Evolutionary conservation across 2,329 filamentous ascomycete species (phyloP), one percentile per base, ranked within the genome.

Genomic region (Beauveria brongniartii): DNA sequence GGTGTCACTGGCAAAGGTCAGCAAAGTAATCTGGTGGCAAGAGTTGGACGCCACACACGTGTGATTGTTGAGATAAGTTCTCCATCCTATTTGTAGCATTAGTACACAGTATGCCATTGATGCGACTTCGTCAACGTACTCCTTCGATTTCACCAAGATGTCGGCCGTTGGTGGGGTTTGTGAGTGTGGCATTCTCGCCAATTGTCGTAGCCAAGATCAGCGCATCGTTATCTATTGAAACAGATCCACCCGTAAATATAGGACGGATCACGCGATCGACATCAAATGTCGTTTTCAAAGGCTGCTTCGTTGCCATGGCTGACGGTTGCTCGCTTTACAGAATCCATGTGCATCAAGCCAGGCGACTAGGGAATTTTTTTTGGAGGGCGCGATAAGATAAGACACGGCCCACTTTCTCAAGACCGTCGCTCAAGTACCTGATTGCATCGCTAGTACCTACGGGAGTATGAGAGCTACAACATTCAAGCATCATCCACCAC

Each of bases 161-260:
- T 68, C 85, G 86, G 44, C 93, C 92, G 41, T 88, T 94, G 67
- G 87, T 83, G 65, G 96, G 81, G 74, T 97, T 87, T 26, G 93
- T 94, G 67, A 99, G 79, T 59, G 97, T 78, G 20, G 86, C 92
- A 82, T 97, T 91, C 73, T 99, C 94, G 41, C 90, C 92, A n/a
- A 97, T 78, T 41, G 90, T 92, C 26, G 92, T 92, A 48, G 92
- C 93, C 59, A 99, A 81, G 64, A 97, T 84, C 68, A 85, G 84
- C 56, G 92, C 92, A 75, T 85, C 85, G 72, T 87, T 84, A 78
- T 93, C 91, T 63, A 97, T 82, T 34, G 91, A 86, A 62, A 96
- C 86, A 65, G 90, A 88, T 48, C 94, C 94, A 59, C 94, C 94
- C 2, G 93, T 96, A 71, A 94, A 97, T 55, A 97, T 93, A 22